Evolutionary conservation across 305 asterid species (phyloP).

Genomic region (Solanum hybrid): DNA sequence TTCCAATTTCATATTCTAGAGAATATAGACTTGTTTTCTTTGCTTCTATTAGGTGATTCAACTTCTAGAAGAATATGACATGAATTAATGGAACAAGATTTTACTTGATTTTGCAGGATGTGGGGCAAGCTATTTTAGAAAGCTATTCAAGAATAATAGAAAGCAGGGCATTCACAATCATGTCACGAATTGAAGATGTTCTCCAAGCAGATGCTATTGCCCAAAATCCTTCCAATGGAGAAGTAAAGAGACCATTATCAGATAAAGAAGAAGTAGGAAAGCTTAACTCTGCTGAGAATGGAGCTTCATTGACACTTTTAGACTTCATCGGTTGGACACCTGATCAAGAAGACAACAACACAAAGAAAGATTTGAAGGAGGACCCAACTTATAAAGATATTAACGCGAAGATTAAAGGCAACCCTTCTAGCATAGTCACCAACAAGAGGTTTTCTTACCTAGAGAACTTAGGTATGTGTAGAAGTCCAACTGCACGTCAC

Average conservation of each 20-base stretch:
- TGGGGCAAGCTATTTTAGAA: conserved; percentile 83
- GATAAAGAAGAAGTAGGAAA: conserved; percentile 28
- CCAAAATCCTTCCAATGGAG: conserved; percentile 19
- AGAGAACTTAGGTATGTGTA: conserved; percentile 46
- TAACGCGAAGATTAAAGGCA: conserved; percentile 1
- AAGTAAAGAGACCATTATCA: not conserved
- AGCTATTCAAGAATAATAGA: conserved; percentile 94
- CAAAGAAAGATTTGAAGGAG: conserved; percentile 25
- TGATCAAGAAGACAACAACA: conserved; percentile 28
- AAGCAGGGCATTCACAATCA: conserved; percentile 67
- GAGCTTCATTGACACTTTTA: conserved; percentile 38
- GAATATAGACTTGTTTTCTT: not conserved
- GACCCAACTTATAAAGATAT: not conserved
- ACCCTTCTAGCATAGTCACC: conserved; percentile 24
- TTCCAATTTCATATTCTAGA: not conserved
- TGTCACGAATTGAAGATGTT: conserved; percentile 56
- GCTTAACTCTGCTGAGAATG: conserved; percentile 22
- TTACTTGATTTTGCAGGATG: conserved; percentile 46
- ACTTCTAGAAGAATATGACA: not conserved
- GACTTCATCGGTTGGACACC: conserved; percentile 61
- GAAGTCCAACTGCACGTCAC: conserved; percentile 77
- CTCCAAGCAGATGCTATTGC: conserved; percentile 42
- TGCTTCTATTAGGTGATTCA: not conserved
- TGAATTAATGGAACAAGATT: not conserved
- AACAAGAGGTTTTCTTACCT: conserved; percentile 48